Evolutionary conservation across 2,329 filamentous ascomycete species (phyloP), one percentile per base, ranked within the genome.

Genomic region (Clarireedia paspali): DNA sequence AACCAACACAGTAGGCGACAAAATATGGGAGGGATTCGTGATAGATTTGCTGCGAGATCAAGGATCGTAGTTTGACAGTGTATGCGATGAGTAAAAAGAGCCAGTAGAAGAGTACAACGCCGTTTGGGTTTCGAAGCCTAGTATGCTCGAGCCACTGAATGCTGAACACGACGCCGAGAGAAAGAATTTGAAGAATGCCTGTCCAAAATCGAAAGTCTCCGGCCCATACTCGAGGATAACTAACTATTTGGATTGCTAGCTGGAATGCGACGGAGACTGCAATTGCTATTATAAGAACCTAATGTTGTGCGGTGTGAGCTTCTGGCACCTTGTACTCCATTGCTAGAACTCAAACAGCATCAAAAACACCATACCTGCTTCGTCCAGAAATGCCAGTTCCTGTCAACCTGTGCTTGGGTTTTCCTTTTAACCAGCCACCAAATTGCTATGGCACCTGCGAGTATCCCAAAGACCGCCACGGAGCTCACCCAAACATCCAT

Each of bases 331-430:
- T 12, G 30, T 34, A 34, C 30, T 34, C 30, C 30, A 34, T 34
- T 34, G 47, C 15, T 17, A 38, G 15, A 62, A 48, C 53, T 53
- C 53, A 53, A 62, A 38, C 6, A 36, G 52, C 62, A 47, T 38
- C n/a, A 45, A 12, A 47, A 45, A 27, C 34, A 14, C 66, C 80
- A 64, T 76, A 94, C 90, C 81, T 96, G 78, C 73, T 99, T 99
- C 10, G 84, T 76, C 77, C 89, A 96, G 71, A 97, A 97, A 70
- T 94, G 90, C 84, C 88, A 90, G 70, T 95, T 88, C 77, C 90
- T 95, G 62, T 81, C 75, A 17, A 92, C 81, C 0, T 82, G 80
- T 53, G 83, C 78, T 39, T 84, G 77, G 52, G 82, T 79, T 67
- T 84, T 86, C 72, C 82, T 88, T 63, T 78, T 83, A 55, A 91